These are phyloP conservation scores for Lentinula edodes DNA, from an alignment of 768 basidiomycete genomes.

Conservation along the genomic window DNA sequence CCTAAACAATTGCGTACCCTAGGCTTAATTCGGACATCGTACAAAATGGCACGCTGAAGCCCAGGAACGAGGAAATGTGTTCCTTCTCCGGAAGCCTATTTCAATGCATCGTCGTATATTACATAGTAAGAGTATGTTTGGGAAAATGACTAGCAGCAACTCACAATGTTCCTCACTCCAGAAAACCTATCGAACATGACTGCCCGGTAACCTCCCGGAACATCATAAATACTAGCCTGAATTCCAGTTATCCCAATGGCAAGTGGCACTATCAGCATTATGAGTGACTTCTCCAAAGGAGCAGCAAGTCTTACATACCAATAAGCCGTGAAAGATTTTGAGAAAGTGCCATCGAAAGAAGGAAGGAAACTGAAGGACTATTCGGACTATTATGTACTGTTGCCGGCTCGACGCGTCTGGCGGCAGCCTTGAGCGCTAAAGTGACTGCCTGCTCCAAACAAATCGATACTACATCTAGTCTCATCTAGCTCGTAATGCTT, in stretches of 20 bases:
- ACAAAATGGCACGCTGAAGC: slow-evolving; percentile 93
- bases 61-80: slow-evolving; percentile 96
- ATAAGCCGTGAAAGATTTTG: slow-evolving; percentile 27
- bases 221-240: slow-evolving; percentile 58
- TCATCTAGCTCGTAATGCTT: not conserved
- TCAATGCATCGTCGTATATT: not conserved
- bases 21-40: slow-evolving; percentile 97
- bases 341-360: slow-evolving; percentile 1
- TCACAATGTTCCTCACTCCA: slow-evolving; percentile 78
- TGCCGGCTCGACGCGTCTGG: slow-evolving; percentile 6
- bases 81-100: slow-evolving; percentile 82
- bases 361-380: not conserved
- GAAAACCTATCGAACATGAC: slow-evolving; percentile 99
- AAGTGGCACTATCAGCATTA: slow-evolving; percentile 33
- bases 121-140: not conserved
- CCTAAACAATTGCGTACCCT: slow-evolving; percentile 45
- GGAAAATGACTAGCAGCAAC: slow-evolving; percentile 12
- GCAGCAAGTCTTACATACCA: slow-evolving; percentile 26
- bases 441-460: slow-evolving; percentile 4
- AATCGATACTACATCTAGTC: not conserved
- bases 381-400: not conserved
- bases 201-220: slow-evolving; percentile 88
- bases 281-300: not conserved
- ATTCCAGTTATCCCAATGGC: slow-evolving; percentile 37
- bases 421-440: not conserved